Base-by-base conservation (phyloP, 768 basidiomycete species). In the Agrocybe praecox region DNA sequence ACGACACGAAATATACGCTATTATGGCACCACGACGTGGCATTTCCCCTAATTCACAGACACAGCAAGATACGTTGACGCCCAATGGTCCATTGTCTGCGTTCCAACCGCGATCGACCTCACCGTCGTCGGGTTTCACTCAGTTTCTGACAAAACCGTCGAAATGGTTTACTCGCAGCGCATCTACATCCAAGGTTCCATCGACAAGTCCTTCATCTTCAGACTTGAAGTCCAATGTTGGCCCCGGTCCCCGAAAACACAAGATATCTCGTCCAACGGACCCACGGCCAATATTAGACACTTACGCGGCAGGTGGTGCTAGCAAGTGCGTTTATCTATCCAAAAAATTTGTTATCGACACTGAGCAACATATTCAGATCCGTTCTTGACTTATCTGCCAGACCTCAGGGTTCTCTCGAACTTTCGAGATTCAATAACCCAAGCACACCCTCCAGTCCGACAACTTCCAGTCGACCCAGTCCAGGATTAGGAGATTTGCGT, bases 201-300 rank as follows among this genome's bases (percentile, higher is more conserved):
- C 76, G 58, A 49, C 70, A 42, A 53, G 74, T 21, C 52, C 72
- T 34, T 42, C 49, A 21, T 48, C 57, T 6, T 23, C 57, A 15
- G 83, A 86, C 54, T 80, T 84, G 1, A 73, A 85, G 56, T 61
- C 80, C 0, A 86, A 82, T 58, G 60, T 69, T 22, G 68, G 71
- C 52, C 73, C 72, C 24, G 70, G 68, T 11, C 63, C 67, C 2
- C 58, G 69, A 44, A 90, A 88, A 59, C 88, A 84, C 52, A 92
- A 91, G 78, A 94, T 93, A 34, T 93, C 92, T 29, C 85, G 87
- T 46, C 91, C 91, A 1, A 91, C 90, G 5, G 92, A 93, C 64
- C 91, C 90, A 9, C 75, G 91, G 19, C 92, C 90, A 2, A 88
- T 93, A 52, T 70, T 89, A 60, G 85, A 89, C 61, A 74, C 72